Conservation (phyloP, 2,329 filamentous ascomycete genomes). For the Proliferodiscus dingleyae region DNA sequence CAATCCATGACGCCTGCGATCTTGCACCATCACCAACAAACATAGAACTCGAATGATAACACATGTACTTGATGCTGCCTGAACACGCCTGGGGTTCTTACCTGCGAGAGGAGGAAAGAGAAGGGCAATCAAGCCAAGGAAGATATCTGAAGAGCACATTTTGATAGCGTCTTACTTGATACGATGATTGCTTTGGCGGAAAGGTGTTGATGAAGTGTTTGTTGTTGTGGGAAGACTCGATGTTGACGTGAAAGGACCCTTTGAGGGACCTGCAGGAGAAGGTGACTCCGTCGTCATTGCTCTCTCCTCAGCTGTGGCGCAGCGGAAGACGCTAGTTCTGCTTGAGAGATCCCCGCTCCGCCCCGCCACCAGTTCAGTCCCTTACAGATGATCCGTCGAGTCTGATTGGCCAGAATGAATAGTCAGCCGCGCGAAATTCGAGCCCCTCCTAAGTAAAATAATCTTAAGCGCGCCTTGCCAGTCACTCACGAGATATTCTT, state of each 20-base stretch:
- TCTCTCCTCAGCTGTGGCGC: too few relatives aligned
- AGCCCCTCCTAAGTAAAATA: not conserved
- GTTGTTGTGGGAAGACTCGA: too few relatives aligned
- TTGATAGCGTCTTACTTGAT: conserved; percentile 3
- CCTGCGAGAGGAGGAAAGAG: conserved; percentile 62
- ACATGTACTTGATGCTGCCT: not conserved
- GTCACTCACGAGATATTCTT: not conserved
- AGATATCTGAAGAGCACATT: conserved; percentile 59
- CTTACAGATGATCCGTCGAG: too few relatives aligned
- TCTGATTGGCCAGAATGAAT: too few relatives aligned
- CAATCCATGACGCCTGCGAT: not conserved
- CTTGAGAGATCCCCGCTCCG: too few relatives aligned
- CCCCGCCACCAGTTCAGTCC: too few relatives aligned
- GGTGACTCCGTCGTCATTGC: too few relatives aligned
- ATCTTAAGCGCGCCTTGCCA: not conserved
- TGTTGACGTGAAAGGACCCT: too few relatives aligned
- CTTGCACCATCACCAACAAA: not conserved
- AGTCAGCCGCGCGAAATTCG: not conserved
- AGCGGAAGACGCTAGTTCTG: too few relatives aligned
- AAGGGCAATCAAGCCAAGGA: conserved; percentile 60
- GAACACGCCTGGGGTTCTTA: conserved; percentile 35
- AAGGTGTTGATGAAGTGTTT: not conserved
- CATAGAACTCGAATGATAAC: not conserved
- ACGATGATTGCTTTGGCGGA: not conserved
- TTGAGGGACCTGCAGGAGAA: too few relatives aligned